phyloP scores from a whole-genome alignment of 148 eudicot genomes.

The Nepenthes gracilis region DNA sequence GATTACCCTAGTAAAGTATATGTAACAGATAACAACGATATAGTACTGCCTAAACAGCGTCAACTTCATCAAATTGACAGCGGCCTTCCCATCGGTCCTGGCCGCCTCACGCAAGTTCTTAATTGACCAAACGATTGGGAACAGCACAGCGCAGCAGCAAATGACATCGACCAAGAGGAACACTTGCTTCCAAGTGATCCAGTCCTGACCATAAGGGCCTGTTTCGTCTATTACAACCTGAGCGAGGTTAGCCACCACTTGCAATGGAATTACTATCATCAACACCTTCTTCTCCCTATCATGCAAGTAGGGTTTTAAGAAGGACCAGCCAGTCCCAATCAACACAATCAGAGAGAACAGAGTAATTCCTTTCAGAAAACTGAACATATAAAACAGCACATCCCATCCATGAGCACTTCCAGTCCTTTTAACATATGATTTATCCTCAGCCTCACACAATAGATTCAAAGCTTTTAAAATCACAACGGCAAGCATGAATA shows the following conservation, averaged over 20 bases:
- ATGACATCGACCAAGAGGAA: conserved; percentile 68
- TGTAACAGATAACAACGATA: conserved; percentile 69
- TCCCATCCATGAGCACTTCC: conserved; percentile 67
- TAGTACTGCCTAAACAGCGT: conserved; percentile 75
- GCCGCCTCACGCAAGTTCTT: conserved; percentile 75
- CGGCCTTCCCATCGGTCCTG: conserved; percentile 69
- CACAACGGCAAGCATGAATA: conserved; percentile 63
- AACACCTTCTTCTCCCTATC: conserved; percentile 75
- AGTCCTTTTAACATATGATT: conserved; percentile 47
- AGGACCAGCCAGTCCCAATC: conserved; percentile 90
- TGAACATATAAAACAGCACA: conserved; percentile 63
- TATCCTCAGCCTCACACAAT: conserved; percentile 73
- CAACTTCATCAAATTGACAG: conserved; percentile 69
- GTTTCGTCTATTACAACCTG: conserved; percentile 65
- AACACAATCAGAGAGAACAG: conserved; percentile 66
- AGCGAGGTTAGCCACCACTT: conserved; percentile 53
- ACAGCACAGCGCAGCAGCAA: conserved; percentile 72
- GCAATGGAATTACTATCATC: conserved; percentile 68
- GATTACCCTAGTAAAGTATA: conserved; percentile 72
- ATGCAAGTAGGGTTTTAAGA: conserved; percentile 70
- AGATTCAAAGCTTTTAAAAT: conserved; percentile 48
- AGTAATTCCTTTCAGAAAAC: conserved; percentile 56
- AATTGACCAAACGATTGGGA: conserved; percentile 87
- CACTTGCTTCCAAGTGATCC: conserved; percentile 75
- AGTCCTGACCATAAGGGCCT: conserved; percentile 43